Base-by-base conservation (phyloP, 2,329 filamentous ascomycete genomes). In the Aureobasidium sp. region DNA sequence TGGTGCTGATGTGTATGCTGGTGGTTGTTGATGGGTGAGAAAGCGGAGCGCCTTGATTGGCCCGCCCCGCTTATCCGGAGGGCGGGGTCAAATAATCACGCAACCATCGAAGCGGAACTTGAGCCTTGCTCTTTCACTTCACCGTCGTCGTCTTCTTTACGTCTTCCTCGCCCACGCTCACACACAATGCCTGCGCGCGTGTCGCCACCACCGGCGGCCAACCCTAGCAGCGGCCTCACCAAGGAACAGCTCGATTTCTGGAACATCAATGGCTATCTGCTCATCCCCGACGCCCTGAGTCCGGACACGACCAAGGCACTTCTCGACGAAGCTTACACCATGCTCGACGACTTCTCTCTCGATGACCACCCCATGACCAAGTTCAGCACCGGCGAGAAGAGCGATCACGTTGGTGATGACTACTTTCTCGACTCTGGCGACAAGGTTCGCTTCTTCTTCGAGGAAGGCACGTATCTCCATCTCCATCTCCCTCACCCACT, bases 401-500 rank as follows among this genome's bases (percentile, higher is more conserved):
- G 76, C 49, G 83, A 87, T n/a, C 93, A 97, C 76, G 89, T 97
- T 12, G 92, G 93, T 65, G 94, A 97, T 78, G 86, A 89, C 72
- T 99, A 99, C 81, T 97, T 99, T 78, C 84, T 97, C 2, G 82
- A 81, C 1, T 94, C 89, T 3, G 91, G 91, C 64, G 90, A 97
- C 80, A 93, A 97, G 77, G 80, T 97, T 65, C 88, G 91, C 64
- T 97, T 95, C 82, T 97, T 97, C 82, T 95, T 97, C 75, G 93
- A 97, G 76, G 91, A 95, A 76, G 80, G 79, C 80, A 70, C 47
- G 31, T 44, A 4, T 53, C 20, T 15, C 22, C 14, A 15, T 29
- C 25, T 27, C 27, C 12, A 8, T 15, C 2, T 49, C 42, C 1
- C 17, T 39, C n/a, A 36, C 51, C 22, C 22, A 44, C 51, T 17